These are phyloP conservation scores for Hura crepitans DNA, from an alignment of 441 rosid genomes.

Conservation along the genomic window DNA sequence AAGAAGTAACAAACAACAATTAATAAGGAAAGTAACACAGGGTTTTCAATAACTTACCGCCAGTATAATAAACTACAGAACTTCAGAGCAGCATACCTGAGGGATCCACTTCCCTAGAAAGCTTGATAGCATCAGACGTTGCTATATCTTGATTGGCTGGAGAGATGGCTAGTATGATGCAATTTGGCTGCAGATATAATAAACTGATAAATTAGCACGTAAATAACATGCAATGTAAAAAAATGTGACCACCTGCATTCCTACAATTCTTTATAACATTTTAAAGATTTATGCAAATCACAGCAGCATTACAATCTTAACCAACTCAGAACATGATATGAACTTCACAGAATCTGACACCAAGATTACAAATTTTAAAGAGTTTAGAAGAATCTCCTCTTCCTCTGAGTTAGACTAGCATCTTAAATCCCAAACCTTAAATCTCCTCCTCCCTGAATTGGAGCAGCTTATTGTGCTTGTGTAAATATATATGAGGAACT, in stretches of 20 bases:
- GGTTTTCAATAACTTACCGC: not conserved
- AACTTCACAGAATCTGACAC: not conserved
- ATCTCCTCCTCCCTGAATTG: too few relatives aligned
- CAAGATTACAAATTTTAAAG: not conserved
- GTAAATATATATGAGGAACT: not conserved
- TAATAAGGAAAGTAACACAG: constrained; percentile 8
- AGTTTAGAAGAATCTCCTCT: not conserved
- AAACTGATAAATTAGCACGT: constrained; percentile 2
- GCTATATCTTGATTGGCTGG: constrained; percentile 99
- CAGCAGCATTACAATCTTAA: not conserved
- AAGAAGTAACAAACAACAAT: not conserved
- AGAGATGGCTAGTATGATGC: constrained; percentile 82
- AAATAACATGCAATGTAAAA: not conserved
- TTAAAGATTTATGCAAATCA: not conserved
- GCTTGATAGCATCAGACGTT: constrained; percentile 96
- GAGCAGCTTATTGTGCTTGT: too few relatives aligned
- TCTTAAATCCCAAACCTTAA: not conserved
- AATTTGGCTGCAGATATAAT: constrained; percentile 55
- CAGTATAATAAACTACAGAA: not conserved
- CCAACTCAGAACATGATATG: not conserved
- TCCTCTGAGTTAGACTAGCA: not conserved
- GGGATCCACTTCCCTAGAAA: constrained; percentile 91
- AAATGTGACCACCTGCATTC: constrained; percentile 2
- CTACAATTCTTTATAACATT: not conserved
- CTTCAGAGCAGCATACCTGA: constrained; percentile 41